Evolutionary conservation across 116 monocot species (phyloP), one percentile per base, ranked within the genome.

Genomic region (Posidonia oceanica): DNA sequence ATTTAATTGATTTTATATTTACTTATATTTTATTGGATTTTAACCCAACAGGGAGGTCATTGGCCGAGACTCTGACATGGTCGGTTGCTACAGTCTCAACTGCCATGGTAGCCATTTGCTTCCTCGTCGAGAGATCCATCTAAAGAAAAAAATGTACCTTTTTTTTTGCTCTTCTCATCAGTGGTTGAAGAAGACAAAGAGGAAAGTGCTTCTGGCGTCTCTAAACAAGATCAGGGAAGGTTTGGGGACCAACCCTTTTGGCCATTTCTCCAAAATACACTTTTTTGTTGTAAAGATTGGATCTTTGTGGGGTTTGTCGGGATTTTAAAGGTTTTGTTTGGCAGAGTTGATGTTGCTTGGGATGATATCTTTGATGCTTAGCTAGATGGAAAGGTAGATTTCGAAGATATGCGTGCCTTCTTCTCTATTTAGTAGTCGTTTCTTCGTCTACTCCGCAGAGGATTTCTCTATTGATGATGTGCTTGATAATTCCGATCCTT

Each of bases 11-110:
- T n/a, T n/a, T n/a, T n/a, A n/a, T n/a, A n/a, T n/a, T n/a, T n/a
- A n/a, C n/a, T n/a, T n/a, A n/a, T n/a, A n/a, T n/a, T n/a, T n/a
- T n/a, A n/a, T n/a, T n/a, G n/a, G n/a, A n/a, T n/a, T n/a, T n/a
- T n/a, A n/a, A n/a, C n/a, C n/a, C n/a, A n/a, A n/a, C n/a, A n/a
- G 88, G 88, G 4, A 70, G 93, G 44, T 93, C 93, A 5, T 86
- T 88, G 6, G 93, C 86, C 41, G 93, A 88, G 86, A 93, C 93
- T 4, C 93, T 88, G 75, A 88, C 88, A 22, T 93, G 93, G 86
- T 93, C 88, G 40, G 88, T 88, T 37, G 93, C 93, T 72, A 88
- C 88, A 55, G 86, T 93, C 36, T 86, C 88, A 59, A 93, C 88
- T 54, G 76, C 37, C 80, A 84, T 93, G 86, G 86, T 93, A 71